A percentile compares a stretch with the other conserved stretches of the same genome.
Conservation (phyloP, 2,329 filamentous ascomycete species). For the Aschersonia sp. region DNA sequence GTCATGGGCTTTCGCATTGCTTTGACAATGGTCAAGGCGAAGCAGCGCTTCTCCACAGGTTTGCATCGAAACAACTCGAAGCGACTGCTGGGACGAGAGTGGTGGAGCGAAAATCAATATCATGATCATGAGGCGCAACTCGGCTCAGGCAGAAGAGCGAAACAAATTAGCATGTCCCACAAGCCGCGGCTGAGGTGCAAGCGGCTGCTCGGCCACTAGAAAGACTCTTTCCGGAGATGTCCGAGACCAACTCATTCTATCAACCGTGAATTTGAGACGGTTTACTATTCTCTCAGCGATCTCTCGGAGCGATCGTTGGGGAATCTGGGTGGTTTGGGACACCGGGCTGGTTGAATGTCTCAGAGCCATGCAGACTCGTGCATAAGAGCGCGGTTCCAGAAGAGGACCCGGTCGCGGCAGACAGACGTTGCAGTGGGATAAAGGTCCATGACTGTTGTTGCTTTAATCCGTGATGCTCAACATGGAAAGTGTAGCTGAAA, state of each 20-base stretch:
- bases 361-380: neutral
- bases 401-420: neutral
- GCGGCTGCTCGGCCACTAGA: too few relatives aligned
- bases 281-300: neutral
- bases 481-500: too few relatives aligned
- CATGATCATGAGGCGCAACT: too few relatives aligned
- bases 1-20: neutral
- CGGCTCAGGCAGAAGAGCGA: too few relatives aligned
- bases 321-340: neutral
- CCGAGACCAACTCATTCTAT: too few relatives aligned
- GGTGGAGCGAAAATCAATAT: neutral
- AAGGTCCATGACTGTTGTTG: too few relatives aligned
- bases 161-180: too few relatives aligned
- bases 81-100: neutral
- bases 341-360: neutral
- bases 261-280: too few relatives aligned
- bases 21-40: neutral
- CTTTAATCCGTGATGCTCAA: too few relatives aligned
- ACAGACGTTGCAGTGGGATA: neutral
- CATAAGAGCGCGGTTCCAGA: neutral
- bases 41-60: neutral
- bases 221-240: too few relatives aligned
- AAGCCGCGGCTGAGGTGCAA: too few relatives aligned
- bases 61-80: neutral
- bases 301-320: neutral